These are phyloP conservation scores for Lipomyces yamadae DNA, from an alignment of 805 yeast species.

Conservation along the genomic window DNA sequence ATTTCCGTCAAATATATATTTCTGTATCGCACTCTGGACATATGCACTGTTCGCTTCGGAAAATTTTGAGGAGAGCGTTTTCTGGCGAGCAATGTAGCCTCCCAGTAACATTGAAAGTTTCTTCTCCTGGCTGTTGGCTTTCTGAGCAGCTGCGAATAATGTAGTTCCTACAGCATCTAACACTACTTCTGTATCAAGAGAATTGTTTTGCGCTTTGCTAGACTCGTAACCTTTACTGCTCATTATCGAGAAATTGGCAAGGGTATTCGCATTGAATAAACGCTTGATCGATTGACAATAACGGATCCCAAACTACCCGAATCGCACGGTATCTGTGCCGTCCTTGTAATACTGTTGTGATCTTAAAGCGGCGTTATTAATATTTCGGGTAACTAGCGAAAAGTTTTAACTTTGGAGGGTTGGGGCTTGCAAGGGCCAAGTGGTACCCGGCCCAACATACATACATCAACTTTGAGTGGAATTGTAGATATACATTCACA, in stretches of 20 bases:
- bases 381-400: too few species aligned
- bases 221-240: neutral
- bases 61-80: constrained; percentile 35
- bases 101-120: constrained; percentile 43
- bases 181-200: constrained; percentile 22
- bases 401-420: too few species aligned
- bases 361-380: too few species aligned
- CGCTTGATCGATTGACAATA: neutral
- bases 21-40: constrained; percentile 24
- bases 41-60: constrained; percentile 31
- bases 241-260: neutral
- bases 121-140: constrained; percentile 45
- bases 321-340: too few species aligned
- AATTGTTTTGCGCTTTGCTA: neutral
- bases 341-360: too few species aligned
- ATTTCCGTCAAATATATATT: constrained; percentile 21
- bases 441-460: too few species aligned
- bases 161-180: constrained; percentile 33
- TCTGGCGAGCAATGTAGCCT: constrained; percentile 47
- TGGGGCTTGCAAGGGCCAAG: too few species aligned
- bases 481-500: too few species aligned
- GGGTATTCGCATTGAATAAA: neutral
- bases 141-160: constrained; percentile 36
- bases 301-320: too few species aligned
- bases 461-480: too few species aligned